Conservation (phyloP, 2,329 filamentous ascomycete species). For the Scedosporium aurantiacum region DNA sequence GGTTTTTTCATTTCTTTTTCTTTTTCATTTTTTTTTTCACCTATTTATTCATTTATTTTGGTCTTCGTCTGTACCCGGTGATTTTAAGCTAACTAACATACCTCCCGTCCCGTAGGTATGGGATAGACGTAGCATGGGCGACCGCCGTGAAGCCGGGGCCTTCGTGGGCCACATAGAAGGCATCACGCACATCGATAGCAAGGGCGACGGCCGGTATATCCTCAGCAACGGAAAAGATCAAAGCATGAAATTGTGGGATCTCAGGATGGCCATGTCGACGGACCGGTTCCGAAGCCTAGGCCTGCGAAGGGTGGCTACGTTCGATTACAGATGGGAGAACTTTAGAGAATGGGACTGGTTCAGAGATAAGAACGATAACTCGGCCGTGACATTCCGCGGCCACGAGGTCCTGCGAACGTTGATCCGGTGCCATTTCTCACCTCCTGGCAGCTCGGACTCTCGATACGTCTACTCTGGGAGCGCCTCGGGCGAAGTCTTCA, state of each 20-base stretch:
- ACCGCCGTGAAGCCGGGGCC: slow-evolving; percentile 58
- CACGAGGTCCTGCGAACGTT: slow-evolving; percentile 82
- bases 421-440: slow-evolving; percentile 92
- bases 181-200: slow-evolving; percentile 58
- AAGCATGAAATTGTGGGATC: slow-evolving; percentile 93
- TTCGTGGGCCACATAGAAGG: slow-evolving; percentile 58
- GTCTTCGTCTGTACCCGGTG: background rate
- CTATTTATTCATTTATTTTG: too few species aligned
- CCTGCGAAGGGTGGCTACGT: slow-evolving; percentile 44
- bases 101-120: slow-evolving; percentile 40
- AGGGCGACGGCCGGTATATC: slow-evolving; percentile 67
- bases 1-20: too few species aligned
- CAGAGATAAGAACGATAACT: slow-evolving; percentile 56
- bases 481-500: slow-evolving; percentile 76
- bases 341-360: slow-evolving; percentile 1
- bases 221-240: slow-evolving; percentile 94
- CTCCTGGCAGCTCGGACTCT: slow-evolving; percentile 72
- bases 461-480: slow-evolving; percentile 90
- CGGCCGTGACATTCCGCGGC: slow-evolving; percentile 83
- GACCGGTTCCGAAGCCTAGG: slow-evolving; percentile 46
- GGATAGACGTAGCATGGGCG: slow-evolving; percentile 87
- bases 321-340: slow-evolving; percentile 60
- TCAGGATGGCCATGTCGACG: slow-evolving; percentile 77
- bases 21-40: too few species aligned
- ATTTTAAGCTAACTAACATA: background rate